Conservation (phyloP, 2,329 filamentous ascomycete species). For the Lithohypha guttulata region DNA sequence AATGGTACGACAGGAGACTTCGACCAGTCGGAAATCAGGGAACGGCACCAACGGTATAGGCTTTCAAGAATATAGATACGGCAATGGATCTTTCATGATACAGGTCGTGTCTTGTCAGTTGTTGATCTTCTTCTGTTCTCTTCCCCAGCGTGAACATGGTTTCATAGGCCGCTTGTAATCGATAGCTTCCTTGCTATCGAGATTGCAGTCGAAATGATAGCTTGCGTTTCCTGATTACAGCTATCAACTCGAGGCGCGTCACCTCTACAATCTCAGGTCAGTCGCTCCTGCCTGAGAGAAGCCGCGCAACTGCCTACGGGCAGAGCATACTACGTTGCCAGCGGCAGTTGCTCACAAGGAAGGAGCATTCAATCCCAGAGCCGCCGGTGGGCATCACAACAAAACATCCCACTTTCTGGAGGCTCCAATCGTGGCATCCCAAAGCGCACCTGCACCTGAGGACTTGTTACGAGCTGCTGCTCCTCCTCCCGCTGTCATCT, state of each 20-base stretch:
- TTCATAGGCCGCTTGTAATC: neutral
- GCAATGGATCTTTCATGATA: neutral
- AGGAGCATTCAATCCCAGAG: neutral
- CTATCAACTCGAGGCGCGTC: too few relatives aligned
- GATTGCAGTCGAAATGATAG: slow-evolving; percentile 1
- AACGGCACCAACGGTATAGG: neutral
- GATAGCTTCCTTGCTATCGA: slow-evolving; percentile 6
- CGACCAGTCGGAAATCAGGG: neutral
- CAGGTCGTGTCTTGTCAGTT: neutral
- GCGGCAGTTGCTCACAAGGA: neutral
- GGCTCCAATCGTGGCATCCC: neutral
- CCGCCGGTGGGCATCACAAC: too few relatives aligned
- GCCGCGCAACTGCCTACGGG: neutral
- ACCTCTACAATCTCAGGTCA: too few relatives aligned
- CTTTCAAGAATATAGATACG: neutral
- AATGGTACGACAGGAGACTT: neutral
- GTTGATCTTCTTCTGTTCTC: neutral
- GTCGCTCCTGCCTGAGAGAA: neutral
- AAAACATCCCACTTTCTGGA: slow-evolving; percentile 7
- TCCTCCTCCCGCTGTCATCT: too few relatives aligned
- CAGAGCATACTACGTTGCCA: neutral
- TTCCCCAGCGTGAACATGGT: neutral
- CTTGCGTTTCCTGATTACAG: neutral
- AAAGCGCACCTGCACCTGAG: neutral
- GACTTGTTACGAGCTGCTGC: neutral